These are phyloP conservation scores for Graphilbum sp. DNA, from an alignment of 2,329 filamentous ascomycete species.

Conservation along the genomic window DNA sequence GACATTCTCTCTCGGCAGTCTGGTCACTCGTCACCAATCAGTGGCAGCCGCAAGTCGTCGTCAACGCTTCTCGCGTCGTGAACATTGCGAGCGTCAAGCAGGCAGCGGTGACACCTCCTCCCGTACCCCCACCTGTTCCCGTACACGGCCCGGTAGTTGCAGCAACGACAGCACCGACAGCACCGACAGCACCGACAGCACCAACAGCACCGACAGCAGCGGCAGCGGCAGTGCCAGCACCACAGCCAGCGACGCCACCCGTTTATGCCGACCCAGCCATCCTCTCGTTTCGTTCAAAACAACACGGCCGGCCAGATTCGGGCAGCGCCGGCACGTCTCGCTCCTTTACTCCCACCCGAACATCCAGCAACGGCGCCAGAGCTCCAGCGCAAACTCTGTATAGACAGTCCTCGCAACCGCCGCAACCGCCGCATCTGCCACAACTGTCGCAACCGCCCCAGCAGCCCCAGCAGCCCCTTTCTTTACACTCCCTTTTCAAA, in stretches of 20 bases:
- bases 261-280: slow-evolving; percentile 8
- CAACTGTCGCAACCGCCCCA: too few species aligned
- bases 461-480: too few species aligned
- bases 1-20: too few species aligned
- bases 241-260: slow-evolving; percentile 5
- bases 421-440: too few species aligned
- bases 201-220: background rate
- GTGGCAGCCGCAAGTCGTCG: slow-evolving; percentile 26
- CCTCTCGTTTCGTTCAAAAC: slow-evolving; percentile 4
- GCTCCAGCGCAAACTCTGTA: too few species aligned
- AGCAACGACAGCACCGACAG: too few species aligned
- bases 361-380: background rate
- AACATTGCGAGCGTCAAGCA: slow-evolving; percentile 9
- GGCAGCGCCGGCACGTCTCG: background rate
- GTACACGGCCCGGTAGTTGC: too few species aligned
- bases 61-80: slow-evolving; percentile 22
- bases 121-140: background rate
- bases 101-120: slow-evolving; percentile 5
- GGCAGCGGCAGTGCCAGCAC: background rate
- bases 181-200: too few species aligned
- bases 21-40: slow-evolving; percentile 21
- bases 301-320: background rate
- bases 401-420: too few species aligned
- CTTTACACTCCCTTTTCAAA: too few species aligned
- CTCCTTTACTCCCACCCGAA: background rate